phyloP scores from a whole-genome alignment of 352 stramenopile genomes.

The Stephanocyclus meneghinianus region DNA sequence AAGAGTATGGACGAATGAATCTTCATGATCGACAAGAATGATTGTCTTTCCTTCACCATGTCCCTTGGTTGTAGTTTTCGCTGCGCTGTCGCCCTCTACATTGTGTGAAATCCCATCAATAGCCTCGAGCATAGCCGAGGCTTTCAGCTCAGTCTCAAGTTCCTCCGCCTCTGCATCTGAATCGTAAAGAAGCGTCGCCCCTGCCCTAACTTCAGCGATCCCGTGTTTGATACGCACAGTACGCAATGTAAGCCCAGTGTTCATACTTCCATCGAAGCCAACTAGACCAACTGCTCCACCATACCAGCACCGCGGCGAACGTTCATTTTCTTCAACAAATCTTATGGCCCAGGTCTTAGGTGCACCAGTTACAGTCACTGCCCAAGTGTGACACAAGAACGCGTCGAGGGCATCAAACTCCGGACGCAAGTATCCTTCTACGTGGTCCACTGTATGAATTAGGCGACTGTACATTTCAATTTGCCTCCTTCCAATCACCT shows the following conservation, averaged over 20 bases:
- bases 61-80: constrained; percentile 27
- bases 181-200: constrained; percentile 87
- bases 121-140: constrained; percentile 86
- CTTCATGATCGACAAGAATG: constrained; percentile 88
- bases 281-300: constrained; percentile 87
- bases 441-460: constrained; percentile 90
- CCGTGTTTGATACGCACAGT: constrained; percentile 87
- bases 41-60: constrained; percentile 80
- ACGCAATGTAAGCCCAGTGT: constrained; percentile 86
- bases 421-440: constrained; percentile 86
- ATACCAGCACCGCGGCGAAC: constrained; percentile 84
- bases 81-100: constrained; percentile 12
- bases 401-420: constrained; percentile 88
- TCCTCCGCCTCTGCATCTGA: constrained; percentile 84
- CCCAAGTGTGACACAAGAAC: constrained; percentile 89
- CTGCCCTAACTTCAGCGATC: constrained; percentile 84
- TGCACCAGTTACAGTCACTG: constrained; percentile 87
- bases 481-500: constrained; percentile 86
- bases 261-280: constrained; percentile 87
- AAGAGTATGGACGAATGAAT: constrained; percentile 89
- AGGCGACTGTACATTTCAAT: constrained; percentile 90
- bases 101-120: constrained; percentile 52
- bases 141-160: constrained; percentile 88
- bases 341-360: constrained; percentile 90
- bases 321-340: constrained; percentile 87